Evolutionary conservation across 2,329 filamentous ascomycete species (phyloP).

Genomic region (Dactylellina drechsleri): DNA sequence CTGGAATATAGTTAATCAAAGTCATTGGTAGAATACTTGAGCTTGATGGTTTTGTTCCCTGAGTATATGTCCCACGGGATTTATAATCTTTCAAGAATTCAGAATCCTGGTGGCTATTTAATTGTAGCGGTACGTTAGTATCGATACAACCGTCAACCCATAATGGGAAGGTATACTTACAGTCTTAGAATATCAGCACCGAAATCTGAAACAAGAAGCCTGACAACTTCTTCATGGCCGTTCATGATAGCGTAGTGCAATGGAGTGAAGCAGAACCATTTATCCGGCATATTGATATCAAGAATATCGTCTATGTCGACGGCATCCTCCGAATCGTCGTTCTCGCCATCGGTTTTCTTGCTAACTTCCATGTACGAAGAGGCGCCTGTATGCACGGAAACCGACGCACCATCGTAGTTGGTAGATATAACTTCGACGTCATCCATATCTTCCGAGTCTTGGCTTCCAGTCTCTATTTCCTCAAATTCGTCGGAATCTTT

Average conservation of each 20-base stretch:
- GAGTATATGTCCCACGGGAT: background rate
- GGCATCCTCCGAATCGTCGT: slow-evolving; percentile 64
- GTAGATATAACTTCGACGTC: slow-evolving; percentile 64
- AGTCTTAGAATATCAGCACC: slow-evolving; percentile 80
- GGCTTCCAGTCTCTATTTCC: slow-evolving; percentile 58
- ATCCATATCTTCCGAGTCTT: slow-evolving; percentile 60
- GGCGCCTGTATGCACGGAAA: slow-evolving; percentile 24
- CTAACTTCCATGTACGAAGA: slow-evolving; percentile 57
- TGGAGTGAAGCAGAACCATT: slow-evolving; percentile 70
- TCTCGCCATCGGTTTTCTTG: slow-evolving; percentile 62
- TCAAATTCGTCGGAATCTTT: slow-evolving; percentile 35
- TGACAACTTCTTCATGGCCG: slow-evolving; percentile 76
- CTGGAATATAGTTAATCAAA: slow-evolving; percentile 73
- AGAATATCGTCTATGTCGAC: slow-evolving; percentile 80
- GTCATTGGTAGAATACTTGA: slow-evolving; percentile 72
- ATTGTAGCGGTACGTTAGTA: too few relatives aligned
- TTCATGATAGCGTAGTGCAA: slow-evolving; percentile 81
- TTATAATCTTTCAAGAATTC: too few relatives aligned
- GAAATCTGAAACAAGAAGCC: slow-evolving; percentile 72
- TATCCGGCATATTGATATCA: slow-evolving; percentile 79
- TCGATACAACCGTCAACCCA: too few relatives aligned
- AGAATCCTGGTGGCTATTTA: too few relatives aligned
- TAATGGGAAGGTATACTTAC: slow-evolving; percentile 68
- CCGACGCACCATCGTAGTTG: slow-evolving; percentile 60
- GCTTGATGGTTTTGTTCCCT: slow-evolving; percentile 35